Conservation (phyloP, 768 basidiomycete species). For the Daedalea quercina region DNA sequence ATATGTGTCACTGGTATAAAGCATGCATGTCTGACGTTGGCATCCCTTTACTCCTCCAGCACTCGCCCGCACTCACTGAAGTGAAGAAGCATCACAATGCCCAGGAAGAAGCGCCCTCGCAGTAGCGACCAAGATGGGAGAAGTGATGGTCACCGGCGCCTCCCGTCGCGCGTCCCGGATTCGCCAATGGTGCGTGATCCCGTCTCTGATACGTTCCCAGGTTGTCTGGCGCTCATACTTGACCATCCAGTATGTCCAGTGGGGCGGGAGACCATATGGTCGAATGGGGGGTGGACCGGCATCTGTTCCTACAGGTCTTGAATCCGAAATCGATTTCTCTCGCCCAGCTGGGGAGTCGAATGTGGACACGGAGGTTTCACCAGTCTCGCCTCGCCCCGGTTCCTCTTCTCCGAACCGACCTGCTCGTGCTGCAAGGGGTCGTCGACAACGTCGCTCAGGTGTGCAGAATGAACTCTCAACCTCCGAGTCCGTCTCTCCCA, state of each 20-base stretch:
- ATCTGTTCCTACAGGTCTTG: not conserved
- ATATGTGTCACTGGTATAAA: no score
- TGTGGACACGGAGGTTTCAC: not conserved
- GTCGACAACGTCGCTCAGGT: no score
- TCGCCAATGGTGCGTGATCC: not conserved
- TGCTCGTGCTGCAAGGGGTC: no score
- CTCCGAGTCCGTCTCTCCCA: no score
- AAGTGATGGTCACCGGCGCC: not conserved
- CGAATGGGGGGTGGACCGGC: not conserved
- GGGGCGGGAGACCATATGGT: not conserved
- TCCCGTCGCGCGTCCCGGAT: not conserved
- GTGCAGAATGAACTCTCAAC: no score
- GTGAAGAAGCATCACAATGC: not conserved
- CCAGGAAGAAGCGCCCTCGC: not conserved
- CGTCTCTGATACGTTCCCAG: not conserved
- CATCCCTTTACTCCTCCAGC: not conserved
- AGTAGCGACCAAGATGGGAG: not conserved
- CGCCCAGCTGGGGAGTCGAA: not conserved
- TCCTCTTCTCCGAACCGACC: not conserved
- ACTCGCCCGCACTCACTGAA: not conserved
- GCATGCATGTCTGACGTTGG: not conserved
- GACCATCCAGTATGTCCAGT: not conserved
- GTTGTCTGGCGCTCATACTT: not conserved
- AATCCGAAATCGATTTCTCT: not conserved
- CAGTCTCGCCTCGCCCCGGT: not conserved